A percentile compares a stretch with the other conserved stretches of the same genome.
phyloP scores from a whole-genome alignment of 2,329 filamentous ascomycete genomes.

The Aureobasidium sp. region DNA sequence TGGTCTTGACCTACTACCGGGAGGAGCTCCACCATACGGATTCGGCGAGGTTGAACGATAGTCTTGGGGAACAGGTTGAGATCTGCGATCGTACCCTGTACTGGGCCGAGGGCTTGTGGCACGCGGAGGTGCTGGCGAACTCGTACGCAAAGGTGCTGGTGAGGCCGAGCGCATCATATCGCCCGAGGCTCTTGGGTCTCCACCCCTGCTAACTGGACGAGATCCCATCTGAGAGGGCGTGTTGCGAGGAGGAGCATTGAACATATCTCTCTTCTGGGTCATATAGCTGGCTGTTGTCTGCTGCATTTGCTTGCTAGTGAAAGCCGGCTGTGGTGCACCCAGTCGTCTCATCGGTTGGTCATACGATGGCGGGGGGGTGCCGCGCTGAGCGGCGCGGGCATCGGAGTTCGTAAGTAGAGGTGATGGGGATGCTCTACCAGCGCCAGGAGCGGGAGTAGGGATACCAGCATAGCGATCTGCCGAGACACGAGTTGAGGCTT shows the following conservation, averaged over 20 bases:
- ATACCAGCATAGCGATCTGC: slow-evolving; percentile 95
- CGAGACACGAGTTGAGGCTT: slow-evolving; percentile 75
- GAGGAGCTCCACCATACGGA: slow-evolving; percentile 43
- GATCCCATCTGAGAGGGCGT: slow-evolving; percentile 33
- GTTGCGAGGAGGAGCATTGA: slow-evolving; percentile 31
- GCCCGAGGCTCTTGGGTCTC: slow-evolving; percentile 28
- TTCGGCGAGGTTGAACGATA: slow-evolving; percentile 54
- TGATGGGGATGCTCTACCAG: slow-evolving; percentile 39
- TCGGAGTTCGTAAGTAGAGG: slow-evolving; percentile 34
- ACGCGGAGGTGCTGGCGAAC: slow-evolving; percentile 35
- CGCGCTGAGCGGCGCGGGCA: slow-evolving; percentile 52
- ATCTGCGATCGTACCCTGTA: slow-evolving; percentile 19
- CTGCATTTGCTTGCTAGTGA: slow-evolving; percentile 92
- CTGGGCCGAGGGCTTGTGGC: slow-evolving; percentile 9
- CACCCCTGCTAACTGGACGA: slow-evolving; percentile 52
- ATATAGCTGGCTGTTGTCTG: slow-evolving; percentile 86
- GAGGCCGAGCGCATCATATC: slow-evolving; percentile 48
- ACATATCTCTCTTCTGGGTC: slow-evolving; percentile 73
- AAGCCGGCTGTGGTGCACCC: slow-evolving; percentile 82
- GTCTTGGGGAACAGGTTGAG: slow-evolving; percentile 27
- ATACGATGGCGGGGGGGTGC: slow-evolving; percentile 82
- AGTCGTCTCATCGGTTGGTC: slow-evolving; percentile 67
- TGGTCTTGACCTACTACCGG: slow-evolving; percentile 19
- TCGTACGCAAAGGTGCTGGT: slow-evolving; percentile 55
- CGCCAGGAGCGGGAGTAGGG: slow-evolving; percentile 57